Conservation (phyloP, 2,329 filamentous ascomycete species). For the Neophaeococcomyces mojaviensis region DNA sequence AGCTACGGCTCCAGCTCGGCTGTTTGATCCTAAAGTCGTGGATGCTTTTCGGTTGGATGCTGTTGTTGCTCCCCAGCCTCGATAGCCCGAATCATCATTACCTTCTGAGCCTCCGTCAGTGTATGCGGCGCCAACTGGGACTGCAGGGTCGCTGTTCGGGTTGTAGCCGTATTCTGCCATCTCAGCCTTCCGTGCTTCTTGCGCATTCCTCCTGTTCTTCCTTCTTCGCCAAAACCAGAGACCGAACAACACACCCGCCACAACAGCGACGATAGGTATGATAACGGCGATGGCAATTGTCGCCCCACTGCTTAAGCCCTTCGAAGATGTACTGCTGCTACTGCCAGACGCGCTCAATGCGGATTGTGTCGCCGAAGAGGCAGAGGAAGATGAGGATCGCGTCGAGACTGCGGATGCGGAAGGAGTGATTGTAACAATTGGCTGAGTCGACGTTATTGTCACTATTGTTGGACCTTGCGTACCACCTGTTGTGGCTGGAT, state of each 20-base stretch:
- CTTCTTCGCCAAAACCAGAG: slow-evolving; percentile 69
- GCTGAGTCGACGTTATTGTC: slow-evolving; percentile 24
- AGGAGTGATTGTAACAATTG: slow-evolving; percentile 24
- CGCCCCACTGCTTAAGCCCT: slow-evolving; percentile 44
- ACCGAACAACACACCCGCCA: slow-evolving; percentile 53
- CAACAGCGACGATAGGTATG: slow-evolving; percentile 44
- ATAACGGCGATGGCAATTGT: slow-evolving; percentile 91
- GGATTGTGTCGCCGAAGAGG: slow-evolving; percentile 21
- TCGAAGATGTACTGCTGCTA: slow-evolving; percentile 19
- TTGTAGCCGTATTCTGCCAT: slow-evolving; percentile 97
- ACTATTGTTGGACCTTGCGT: slow-evolving; percentile 13
- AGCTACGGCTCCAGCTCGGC: slow-evolving; percentile 45
- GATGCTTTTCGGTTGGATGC: slow-evolving; percentile 75
- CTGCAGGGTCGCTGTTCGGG: slow-evolving; percentile 86
- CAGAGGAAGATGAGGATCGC: slow-evolving; percentile 20
- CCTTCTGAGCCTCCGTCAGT: slow-evolving; percentile 60
- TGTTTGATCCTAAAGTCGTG: slow-evolving; percentile 72
- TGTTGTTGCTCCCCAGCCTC: slow-evolving; percentile 85
- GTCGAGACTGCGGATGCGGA: slow-evolving; percentile 15
- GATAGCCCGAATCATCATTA: slow-evolving; percentile 78
- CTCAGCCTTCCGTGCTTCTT: slow-evolving; percentile 87
- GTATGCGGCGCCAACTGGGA: slow-evolving; percentile 51
- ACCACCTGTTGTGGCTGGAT: slow-evolving; percentile 14
- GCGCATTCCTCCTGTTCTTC: slow-evolving; percentile 74
- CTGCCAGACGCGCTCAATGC: slow-evolving; percentile 15